Evolutionary conservation across 1,284 basidiomycete species (phyloP).

Genomic region (Malassezia obtusa): DNA sequence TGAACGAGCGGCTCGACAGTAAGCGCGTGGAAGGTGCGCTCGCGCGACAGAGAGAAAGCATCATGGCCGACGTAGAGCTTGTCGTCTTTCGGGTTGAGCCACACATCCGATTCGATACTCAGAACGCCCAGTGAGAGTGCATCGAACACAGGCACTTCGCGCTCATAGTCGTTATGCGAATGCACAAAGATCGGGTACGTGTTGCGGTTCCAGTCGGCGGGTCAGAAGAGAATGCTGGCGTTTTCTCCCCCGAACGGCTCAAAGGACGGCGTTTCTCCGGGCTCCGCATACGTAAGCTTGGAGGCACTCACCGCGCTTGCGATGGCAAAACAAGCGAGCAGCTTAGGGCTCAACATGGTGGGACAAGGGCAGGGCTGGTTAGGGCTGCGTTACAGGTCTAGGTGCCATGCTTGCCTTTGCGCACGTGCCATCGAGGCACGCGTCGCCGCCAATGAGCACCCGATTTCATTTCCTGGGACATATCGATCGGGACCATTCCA

Average conservation of each 20-base stretch:
- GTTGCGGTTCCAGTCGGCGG: constrained; percentile 22
- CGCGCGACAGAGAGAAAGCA: constrained; percentile 21
- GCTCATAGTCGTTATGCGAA: constrained; percentile 30
- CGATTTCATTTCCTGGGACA: too few relatives aligned
- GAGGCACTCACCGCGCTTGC: too few relatives aligned
- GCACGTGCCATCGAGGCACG: too few relatives aligned
- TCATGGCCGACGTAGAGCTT: constrained; percentile 33
- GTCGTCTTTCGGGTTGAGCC: constrained; percentile 28
- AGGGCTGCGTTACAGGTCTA: too few relatives aligned
- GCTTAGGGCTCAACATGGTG: too few relatives aligned
- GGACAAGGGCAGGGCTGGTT: too few relatives aligned
- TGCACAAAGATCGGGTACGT: constrained; percentile 21
- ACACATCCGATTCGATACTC: constrained; percentile 31
- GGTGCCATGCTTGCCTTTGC: too few relatives aligned
- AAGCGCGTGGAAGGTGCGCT: constrained; percentile 23
- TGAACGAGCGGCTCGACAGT: constrained; percentile 27
- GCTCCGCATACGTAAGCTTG: too few relatives aligned
- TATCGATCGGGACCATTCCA: too few relatives aligned
- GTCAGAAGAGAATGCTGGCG: constrained; percentile 14
- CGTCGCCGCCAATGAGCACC: too few relatives aligned
- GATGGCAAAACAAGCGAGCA: too few relatives aligned
- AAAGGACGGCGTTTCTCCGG: neutral
- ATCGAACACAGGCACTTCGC: constrained; percentile 24
- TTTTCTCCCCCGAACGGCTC: constrained; percentile 14
- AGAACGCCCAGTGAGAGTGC: constrained; percentile 26